phyloP scores from a whole-genome alignment of 306 rosid species.

The Arachis hypogaea region DNA sequence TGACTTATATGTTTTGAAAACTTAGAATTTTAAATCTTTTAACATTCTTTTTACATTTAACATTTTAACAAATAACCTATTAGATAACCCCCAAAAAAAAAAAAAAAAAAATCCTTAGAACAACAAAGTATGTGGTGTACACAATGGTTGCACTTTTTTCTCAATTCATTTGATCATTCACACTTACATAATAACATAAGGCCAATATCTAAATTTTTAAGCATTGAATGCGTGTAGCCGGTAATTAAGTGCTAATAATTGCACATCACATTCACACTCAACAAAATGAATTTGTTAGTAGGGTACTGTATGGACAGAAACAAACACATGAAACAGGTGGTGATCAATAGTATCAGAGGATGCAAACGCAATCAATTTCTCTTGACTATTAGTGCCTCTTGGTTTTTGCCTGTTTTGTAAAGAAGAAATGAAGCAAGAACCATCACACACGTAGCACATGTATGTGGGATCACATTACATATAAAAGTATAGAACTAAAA shows the following conservation, averaged over 20 bases:
- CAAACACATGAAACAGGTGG: background rate
- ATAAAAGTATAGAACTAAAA: too few relatives aligned
- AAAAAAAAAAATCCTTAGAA: background rate
- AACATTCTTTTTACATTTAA: too few relatives aligned
- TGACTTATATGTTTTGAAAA: too few relatives aligned
- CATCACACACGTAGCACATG: constrained; percentile 8
- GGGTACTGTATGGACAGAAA: background rate
- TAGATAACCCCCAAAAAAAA: background rate
- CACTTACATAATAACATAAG: background rate
- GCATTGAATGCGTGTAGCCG: background rate
- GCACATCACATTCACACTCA: background rate
- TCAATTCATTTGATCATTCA: background rate
- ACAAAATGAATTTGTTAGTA: background rate
- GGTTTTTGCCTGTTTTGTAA: background rate
- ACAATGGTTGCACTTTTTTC: background rate
- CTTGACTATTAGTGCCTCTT: background rate
- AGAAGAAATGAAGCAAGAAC: background rate
- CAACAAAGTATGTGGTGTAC: background rate
- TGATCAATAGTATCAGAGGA: background rate
- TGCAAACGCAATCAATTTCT: background rate
- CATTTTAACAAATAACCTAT: too few relatives aligned
- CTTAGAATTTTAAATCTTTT: too few relatives aligned
- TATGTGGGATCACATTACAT: background rate
- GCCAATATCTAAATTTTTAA: background rate
- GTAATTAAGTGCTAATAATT: background rate